Evolutionary conservation across 345 rosid species (phyloP), one percentile per base, ranked within the genome.

Genomic region (Angophora floribunda): DNA sequence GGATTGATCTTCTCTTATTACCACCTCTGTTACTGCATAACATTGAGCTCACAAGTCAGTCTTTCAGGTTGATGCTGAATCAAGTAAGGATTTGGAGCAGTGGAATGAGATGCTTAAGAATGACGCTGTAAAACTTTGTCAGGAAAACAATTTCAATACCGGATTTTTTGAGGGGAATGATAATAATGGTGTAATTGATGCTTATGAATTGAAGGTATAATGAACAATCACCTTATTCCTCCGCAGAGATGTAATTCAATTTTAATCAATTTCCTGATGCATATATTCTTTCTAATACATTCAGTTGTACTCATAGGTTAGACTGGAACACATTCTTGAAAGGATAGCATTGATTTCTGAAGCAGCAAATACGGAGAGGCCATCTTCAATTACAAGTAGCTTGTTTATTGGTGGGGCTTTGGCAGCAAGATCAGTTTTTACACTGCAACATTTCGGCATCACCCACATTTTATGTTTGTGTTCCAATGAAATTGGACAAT

Each of bases 311-410:
- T 87, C 91, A 87, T 94, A 98, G 99, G 95, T 98, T 87, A 95
- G 99, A 92, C 97, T 98, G 70, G 99, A 98, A 91, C 99, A 98
- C 91, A 95, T 97, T 89, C 98, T 97, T 89, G 99, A 97, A 91
- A 96, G 99, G 93, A 95, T 98, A 93, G 91, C 98, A 86, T 91
- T 98, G 92, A 97, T 98, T 85, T 96, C 98, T 52, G 98, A 97
- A 89, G 99, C 99, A 41, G 99, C 97, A 63, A 98, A 94, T 89
- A 97, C 99, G 47, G 99, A 98, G 95, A 97, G 92, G 88, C 99
- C 99, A 88, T 97, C 99, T 87, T 88, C 94, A 92, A 93, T 98
- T 90, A 92, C 97, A 88, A 90, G 88, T 87, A 89, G 90, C 89
- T 90, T 98, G 86, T 95, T 95, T 91, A 98, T 98, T 67, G 99